These are phyloP conservation scores for Ophiostoma tasmaniense DNA, from an alignment of 2,329 filamentous ascomycete species.

Conservation along the genomic window DNA sequence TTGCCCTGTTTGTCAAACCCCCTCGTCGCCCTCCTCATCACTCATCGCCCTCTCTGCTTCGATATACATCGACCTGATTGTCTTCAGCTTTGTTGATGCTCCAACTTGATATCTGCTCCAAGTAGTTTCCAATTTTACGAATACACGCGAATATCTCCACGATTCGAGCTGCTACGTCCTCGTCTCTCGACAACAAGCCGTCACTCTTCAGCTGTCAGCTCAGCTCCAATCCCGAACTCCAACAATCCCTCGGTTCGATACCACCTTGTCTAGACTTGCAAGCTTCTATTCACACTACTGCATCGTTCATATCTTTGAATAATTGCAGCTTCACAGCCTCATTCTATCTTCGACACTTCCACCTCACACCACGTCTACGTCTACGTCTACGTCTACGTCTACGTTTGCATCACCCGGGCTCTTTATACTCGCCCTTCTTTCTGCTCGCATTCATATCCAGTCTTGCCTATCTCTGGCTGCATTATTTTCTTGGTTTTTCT, in stretches of 20 bases:
- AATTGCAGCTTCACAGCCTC: not conserved
- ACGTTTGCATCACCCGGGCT: not conserved
- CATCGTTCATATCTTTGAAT: not conserved
- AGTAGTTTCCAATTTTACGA: not conserved
- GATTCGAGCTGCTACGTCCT: not conserved
- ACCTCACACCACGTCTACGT: not conserved
- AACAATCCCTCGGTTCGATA: not conserved
- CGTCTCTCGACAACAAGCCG: not conserved
- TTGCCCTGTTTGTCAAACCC: constrained; percentile 20
- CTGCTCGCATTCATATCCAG: not conserved
- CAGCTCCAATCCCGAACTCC: not conserved
- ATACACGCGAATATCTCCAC: not conserved
- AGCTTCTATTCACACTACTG: not conserved
- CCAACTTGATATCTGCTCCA: not conserved
- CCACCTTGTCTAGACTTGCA: not conserved
- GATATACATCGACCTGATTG: not conserved
- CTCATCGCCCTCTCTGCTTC: not conserved
- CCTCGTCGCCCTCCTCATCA: not conserved
- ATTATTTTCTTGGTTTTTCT: not conserved
- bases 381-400: not conserved
- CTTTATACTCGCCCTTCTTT: not conserved
- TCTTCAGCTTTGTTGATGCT: not conserved
- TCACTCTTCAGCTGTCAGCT: not conserved
- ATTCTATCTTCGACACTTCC: not conserved
- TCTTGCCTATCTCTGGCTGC: not conserved